These are phyloP conservation scores for Pinus taeda DNA, from an alignment of 75 land plant species.

Conservation along the genomic window DNA sequence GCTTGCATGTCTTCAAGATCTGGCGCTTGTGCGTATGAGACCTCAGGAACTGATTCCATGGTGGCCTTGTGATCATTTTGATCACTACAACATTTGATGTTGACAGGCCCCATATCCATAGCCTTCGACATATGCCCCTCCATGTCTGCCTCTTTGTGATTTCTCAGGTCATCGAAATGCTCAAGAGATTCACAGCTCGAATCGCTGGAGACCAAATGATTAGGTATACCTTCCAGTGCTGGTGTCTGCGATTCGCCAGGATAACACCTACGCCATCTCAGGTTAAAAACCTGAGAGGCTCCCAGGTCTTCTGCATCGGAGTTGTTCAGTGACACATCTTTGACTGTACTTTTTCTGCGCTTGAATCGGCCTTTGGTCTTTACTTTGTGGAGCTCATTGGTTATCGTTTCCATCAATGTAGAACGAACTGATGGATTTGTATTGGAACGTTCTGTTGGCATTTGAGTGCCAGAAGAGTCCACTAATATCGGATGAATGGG, in stretches of 20 bases:
- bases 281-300: neutral
- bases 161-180: too few species aligned
- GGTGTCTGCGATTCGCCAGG: neutral
- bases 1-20: neutral
- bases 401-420: neutral
- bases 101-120: neutral
- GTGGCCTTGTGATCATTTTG: neutral
- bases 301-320: neutral
- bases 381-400: conserved; percentile 5
- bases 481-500: conserved; percentile 3
- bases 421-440: neutral
- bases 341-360: neutral
- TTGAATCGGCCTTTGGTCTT: conserved; percentile 1
- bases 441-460: neutral
- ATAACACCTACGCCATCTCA: neutral
- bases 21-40: neutral
- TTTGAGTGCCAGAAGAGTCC: too few species aligned
- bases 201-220: neutral
- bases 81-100: neutral
- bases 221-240: neutral
- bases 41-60: neutral
- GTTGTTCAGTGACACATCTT: neutral
- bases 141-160: too few species aligned
- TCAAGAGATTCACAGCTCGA: neutral
- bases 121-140: neutral